These are phyloP conservation scores for Lecanicillium sp. DNA, from an alignment of 2,329 filamentous ascomycete species.

Conservation along the genomic window DNA sequence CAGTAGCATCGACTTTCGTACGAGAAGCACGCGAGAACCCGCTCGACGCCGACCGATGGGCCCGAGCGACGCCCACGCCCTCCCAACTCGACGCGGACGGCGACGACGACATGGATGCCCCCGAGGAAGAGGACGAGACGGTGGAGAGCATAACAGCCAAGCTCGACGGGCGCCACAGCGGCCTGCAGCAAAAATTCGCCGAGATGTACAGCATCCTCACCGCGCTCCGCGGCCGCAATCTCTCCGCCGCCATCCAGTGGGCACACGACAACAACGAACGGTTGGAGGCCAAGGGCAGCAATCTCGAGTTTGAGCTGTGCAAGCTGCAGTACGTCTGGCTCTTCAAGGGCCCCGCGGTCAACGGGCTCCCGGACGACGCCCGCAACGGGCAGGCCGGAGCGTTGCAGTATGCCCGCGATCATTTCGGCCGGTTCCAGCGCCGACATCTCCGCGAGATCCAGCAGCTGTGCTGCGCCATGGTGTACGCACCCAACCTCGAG, in stretches of 20 bases:
- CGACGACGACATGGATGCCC: conserved; percentile 23
- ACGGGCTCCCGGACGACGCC: conserved; percentile 49
- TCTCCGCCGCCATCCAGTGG: conserved; percentile 83
- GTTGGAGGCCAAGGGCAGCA: conserved; percentile 78
- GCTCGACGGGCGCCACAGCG: conserved; percentile 22
- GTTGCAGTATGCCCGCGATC: conserved; percentile 65
- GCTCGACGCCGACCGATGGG: neutral
- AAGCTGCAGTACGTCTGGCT: conserved; percentile 86
- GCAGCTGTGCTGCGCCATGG: conserved; percentile 73
- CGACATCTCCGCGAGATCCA: conserved; percentile 76
- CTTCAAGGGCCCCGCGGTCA: conserved; percentile 57
- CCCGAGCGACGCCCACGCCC: conserved; percentile 12
- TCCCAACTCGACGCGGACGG: conserved; percentile 20
- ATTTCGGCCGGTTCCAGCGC: conserved; percentile 67
- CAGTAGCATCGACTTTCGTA: conserved; percentile 79
- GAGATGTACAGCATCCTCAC: conserved; percentile 88
- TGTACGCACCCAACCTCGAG: conserved; percentile 67
- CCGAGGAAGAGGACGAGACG: neutral
- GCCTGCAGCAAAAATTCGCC: conserved; percentile 74
- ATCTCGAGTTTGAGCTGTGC: conserved; percentile 90
- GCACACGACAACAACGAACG: conserved; percentile 62
- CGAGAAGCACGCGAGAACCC: conserved; percentile 54
- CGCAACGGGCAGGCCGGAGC: conserved; percentile 57
- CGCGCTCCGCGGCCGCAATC: conserved; percentile 66
- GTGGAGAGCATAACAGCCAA: neutral